phyloP scores from a whole-genome alignment of 805 yeast genomes.

The Crinitomyces ghanaensis region DNA sequence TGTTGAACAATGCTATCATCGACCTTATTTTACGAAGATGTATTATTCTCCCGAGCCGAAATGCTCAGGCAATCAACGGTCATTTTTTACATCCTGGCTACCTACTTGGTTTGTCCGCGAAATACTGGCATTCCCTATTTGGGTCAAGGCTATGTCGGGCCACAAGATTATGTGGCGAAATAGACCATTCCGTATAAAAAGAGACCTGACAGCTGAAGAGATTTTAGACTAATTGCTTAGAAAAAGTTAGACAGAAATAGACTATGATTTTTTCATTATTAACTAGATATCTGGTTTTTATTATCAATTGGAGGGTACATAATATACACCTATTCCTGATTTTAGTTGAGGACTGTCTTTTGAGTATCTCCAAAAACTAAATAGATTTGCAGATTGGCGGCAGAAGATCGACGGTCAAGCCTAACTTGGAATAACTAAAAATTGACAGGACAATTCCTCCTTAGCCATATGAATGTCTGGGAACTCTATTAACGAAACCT shows the following conservation, averaged over 20 bases:
- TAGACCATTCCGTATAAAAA: conserved; percentile 56
- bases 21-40: conserved; percentile 20
- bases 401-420: no score
- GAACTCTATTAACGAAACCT: no score
- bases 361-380: no score
- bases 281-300: no score
- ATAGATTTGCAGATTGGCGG: no score
- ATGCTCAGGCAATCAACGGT: conserved; percentile 5
- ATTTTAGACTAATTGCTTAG: conserved; percentile 3
- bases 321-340: no score
- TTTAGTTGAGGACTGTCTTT: no score
- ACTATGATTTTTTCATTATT: conserved; percentile 1
- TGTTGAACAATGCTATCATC: conserved; percentile 16
- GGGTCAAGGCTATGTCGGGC: conserved; percentile 74
- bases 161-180: conserved; percentile 58
- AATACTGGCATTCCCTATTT: conserved; percentile 65
- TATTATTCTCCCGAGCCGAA: conserved; percentile 17
- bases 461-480: no score
- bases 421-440: no score
- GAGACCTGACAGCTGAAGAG: conserved; percentile 71
- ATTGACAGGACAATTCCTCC: no score
- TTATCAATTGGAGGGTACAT: no score
- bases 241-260: neutral
- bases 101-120: conserved; percentile 61
- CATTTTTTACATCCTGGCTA: conserved; percentile 23